These are phyloP conservation scores for Dipteronia dyeriana DNA, from an alignment of 345 rosid genomes.

Conservation along the genomic window DNA sequence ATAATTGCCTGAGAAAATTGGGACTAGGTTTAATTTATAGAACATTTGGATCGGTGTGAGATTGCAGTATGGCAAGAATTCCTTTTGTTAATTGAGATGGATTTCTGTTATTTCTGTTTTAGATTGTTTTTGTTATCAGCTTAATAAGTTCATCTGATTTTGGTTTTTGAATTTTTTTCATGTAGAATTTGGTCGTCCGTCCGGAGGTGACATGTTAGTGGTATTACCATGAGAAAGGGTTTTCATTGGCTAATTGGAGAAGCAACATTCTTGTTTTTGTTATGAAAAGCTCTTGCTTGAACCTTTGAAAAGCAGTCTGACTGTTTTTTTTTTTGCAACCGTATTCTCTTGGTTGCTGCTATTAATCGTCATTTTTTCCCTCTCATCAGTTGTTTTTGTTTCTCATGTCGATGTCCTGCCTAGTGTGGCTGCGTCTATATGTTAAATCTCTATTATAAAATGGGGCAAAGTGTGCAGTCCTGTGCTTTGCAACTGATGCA, in stretches of 20 bases:
- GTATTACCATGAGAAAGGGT: slow-evolving; percentile 27
- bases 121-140: neutral
- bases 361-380: neutral
- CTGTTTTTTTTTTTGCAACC: neutral
- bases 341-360: neutral
- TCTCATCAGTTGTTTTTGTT: neutral
- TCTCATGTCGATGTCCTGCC: neutral
- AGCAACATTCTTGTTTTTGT: slow-evolving; percentile 19
- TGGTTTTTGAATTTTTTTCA: slow-evolving; percentile 27
- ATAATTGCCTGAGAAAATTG: neutral
- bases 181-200: slow-evolving; percentile 80
- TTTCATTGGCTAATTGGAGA: slow-evolving; percentile 31
- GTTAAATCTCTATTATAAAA: no score
- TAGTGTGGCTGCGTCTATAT: neutral
- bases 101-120: neutral
- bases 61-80: neutral
- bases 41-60: neutral
- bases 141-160: slow-evolving; percentile 29
- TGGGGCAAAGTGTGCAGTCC: neutral
- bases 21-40: neutral
- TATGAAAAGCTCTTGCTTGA: slow-evolving; percentile 25
- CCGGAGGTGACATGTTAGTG: slow-evolving; percentile 72
- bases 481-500: neutral
- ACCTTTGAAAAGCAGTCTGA: slow-evolving; percentile 10
- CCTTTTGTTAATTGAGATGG: neutral